A percentile compares a stretch with the other conserved stretches of the same genome.
phyloP scores from a whole-genome alignment of 495 filamentous ascomycete species.

The Aspergillus coremiiformis region DNA sequence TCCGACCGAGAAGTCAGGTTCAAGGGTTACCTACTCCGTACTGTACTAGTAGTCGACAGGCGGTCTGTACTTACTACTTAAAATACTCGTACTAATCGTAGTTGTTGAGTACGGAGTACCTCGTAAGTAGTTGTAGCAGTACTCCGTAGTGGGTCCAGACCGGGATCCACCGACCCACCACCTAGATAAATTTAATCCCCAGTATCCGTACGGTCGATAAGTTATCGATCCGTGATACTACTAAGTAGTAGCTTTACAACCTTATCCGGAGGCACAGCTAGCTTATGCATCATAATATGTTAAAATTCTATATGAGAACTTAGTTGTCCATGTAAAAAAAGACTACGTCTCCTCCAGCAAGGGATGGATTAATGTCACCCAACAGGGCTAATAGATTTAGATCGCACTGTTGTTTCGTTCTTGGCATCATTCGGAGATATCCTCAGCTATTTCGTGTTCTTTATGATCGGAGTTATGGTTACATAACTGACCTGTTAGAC shows the following conservation, averaged over 20 bases:
- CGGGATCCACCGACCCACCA: conserved; percentile 1
- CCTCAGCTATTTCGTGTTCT: not conserved
- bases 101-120: too few species aligned
- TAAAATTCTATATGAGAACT: too few species aligned
- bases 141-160: conserved; percentile 4
- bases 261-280: not conserved
- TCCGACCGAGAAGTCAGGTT: not conserved
- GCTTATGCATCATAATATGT: not conserved
- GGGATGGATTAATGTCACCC: not conserved
- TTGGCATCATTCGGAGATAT: not conserved
- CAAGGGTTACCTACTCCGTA: not conserved
- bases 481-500: not conserved
- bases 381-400: not conserved
- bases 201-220: too few species aligned
- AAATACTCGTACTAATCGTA: too few species aligned
- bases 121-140: too few species aligned
- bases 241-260: not conserved
- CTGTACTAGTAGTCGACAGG: conserved; percentile 1
- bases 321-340: too few species aligned
- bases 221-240: not conserved
- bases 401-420: not conserved
- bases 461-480: not conserved
- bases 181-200: too few species aligned
- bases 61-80: too few species aligned
- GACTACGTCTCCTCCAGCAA: not conserved